Conservation (phyloP, 2,329 filamentous ascomycete genomes). For the Ascochyta clinopodiicola region DNA sequence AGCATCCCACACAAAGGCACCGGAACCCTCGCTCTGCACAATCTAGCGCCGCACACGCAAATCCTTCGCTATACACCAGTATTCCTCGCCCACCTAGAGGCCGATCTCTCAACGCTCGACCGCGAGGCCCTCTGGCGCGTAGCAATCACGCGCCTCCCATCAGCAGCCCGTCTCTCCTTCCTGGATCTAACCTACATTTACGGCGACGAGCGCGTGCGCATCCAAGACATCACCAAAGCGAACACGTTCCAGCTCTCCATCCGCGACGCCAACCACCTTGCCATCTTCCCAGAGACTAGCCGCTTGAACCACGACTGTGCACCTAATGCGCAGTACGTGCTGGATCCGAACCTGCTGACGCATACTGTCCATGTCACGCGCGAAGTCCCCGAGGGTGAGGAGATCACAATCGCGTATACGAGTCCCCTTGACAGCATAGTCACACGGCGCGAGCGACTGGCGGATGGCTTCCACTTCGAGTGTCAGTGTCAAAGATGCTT, state of each 20-base stretch:
- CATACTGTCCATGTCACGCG: conserved; percentile 50
- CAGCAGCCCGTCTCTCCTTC: conserved; percentile 22
- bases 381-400: conserved; percentile 44
- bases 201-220: conserved; percentile 30
- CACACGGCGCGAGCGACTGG: conserved; percentile 40
- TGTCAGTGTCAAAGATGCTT: conserved; percentile 50
- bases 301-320: conserved; percentile 52
- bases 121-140: conserved; percentile 37
- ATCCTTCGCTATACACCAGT: conserved; percentile 43
- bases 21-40: conserved; percentile 37
- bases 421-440: conserved; percentile 43
- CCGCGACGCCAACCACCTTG: conserved; percentile 39
- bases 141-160: conserved; percentile 37
- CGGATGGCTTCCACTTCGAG: conserved; percentile 49
- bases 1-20: conserved; percentile 39
- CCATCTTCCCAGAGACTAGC: conserved; percentile 49
- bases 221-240: conserved; percentile 46
- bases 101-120: conserved; percentile 33
- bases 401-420: conserved; percentile 54
- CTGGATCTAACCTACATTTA: conserved; percentile 36
- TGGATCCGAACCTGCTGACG: conserved; percentile 46
- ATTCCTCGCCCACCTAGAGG: conserved; percentile 39
- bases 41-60: conserved; percentile 29
- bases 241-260: conserved; percentile 44
- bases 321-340: conserved; percentile 50